Evolutionary conservation across 768 basidiomycete species (phyloP), one percentile per base, ranked within the genome.

Genomic region (Mycena polygramma): DNA sequence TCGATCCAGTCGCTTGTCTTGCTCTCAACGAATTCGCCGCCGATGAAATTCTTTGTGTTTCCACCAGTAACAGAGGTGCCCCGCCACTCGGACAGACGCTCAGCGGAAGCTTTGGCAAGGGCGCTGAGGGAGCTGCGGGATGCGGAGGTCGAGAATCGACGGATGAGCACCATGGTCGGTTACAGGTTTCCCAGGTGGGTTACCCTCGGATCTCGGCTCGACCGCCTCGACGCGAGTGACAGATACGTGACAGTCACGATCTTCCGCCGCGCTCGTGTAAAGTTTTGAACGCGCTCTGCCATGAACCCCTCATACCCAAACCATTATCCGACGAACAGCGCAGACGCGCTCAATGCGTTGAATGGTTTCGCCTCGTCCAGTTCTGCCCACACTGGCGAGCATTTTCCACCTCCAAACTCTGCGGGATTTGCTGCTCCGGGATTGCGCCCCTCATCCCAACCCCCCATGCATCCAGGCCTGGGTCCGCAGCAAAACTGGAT

Each of bases 21-120:
- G 82, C 94, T 96, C 75, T 97, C 93, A 11, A 92, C 86, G 75
- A 96, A 99, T 81, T 96, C 87, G 11, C 97, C 97, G 15, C 90
- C 93, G 68, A 98, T 94, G 81, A 92, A 96, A 80, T 96, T 96
- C 88, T 94, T 96, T 66, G 96, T 96, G 70, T 86, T 91, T 36
- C 89, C 92, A n/a, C 97, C 97, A 15, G 89, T 88, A 26, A 92
- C 91, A 67, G 87, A 93, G 3, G 97, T 97, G 49, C 97, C 97
- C 72, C 91, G 91, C 95, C 95, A 98, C 37, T 90, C 86, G 20
- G 92, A 92, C 22, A 96, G 83, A 64, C 86, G 85, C 73, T 94
- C 90, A 1, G 94, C 94, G 71, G 87, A 89, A 30, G 87, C 78
- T 22, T 87, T 85, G 24, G 90, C 91, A 14, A 84, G 71, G 17